phyloP scores from a whole-genome alignment of 1,284 basidiomycete genomes.

The Coriolopsis trogii region DNA sequence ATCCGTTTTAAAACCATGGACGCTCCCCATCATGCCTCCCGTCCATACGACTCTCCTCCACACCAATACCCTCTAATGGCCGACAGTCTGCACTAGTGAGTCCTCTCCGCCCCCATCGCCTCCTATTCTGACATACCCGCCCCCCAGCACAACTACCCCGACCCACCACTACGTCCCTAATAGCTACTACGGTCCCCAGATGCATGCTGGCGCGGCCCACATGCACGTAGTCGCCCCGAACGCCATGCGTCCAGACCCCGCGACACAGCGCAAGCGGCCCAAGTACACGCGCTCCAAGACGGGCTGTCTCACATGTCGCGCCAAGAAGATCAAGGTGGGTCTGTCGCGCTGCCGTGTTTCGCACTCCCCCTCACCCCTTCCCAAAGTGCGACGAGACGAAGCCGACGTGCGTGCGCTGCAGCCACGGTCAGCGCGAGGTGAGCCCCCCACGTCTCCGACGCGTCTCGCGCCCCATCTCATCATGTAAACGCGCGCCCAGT shows the following conservation, averaged over 20 bases:
- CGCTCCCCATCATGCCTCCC: constrained; percentile 23
- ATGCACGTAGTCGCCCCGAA: constrained; percentile 49
- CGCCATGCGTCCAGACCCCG: constrained; percentile 45
- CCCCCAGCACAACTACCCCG: constrained; percentile 33
- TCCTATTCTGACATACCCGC: constrained; percentile 22
- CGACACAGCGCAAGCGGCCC: constrained; percentile 70
- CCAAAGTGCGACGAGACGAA: constrained; percentile 80
- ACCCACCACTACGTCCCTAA: constrained; percentile 45
- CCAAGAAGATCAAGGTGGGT: constrained; percentile 84
- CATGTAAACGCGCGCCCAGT: constrained; percentile 46
- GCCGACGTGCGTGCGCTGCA: constrained; percentile 78
- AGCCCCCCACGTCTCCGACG: constrained; percentile 30
- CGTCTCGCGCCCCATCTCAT: constrained; percentile 9
- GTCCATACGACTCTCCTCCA: constrained; percentile 28
- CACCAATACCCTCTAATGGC: constrained; percentile 51
- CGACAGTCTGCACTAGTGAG: constrained; percentile 64
- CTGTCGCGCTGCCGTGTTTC: constrained; percentile 13
- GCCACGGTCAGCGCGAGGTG: constrained; percentile 79
- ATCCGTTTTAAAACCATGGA: constrained; percentile 34
- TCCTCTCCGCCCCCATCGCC: constrained; percentile 24
- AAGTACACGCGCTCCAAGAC: constrained; percentile 88
- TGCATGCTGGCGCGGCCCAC: constrained; percentile 39
- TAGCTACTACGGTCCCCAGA: constrained; percentile 46
- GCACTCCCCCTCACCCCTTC: constrained; percentile 15
- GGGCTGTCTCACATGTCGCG: constrained; percentile 81